Conservation (phyloP, 805 yeast genomes). For the Groenewaldozyma salmanticensis region DNA sequence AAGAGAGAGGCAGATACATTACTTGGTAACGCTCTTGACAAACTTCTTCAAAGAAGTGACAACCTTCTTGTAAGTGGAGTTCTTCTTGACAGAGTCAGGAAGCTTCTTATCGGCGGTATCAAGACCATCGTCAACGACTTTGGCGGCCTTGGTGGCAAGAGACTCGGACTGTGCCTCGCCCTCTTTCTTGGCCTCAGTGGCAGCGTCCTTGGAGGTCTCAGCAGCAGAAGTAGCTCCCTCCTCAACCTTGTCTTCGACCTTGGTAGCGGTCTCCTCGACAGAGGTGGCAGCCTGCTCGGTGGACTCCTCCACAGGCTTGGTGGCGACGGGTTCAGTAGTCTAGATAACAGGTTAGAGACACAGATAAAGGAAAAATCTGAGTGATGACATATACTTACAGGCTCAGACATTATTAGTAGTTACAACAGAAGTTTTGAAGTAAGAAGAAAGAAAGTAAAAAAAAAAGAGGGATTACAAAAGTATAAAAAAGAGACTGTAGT, state of each 20-base stretch:
- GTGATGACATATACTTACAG: background rate
- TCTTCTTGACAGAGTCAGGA: conserved; percentile 21
- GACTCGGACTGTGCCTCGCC: conserved; percentile 3
- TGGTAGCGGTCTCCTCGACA: conserved; percentile 2
- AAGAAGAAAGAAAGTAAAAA: too few relatives aligned
- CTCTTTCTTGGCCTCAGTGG: conserved; percentile 5
- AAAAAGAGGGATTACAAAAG: too few relatives aligned
- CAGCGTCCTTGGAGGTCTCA: conserved; percentile 8
- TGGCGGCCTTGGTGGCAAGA: background rate
- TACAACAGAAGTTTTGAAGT: background rate
- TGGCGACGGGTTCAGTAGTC: too few relatives aligned
- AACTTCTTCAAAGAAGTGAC: conserved; percentile 20
- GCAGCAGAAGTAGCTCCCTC: conserved; percentile 6
- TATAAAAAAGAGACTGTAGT: too few relatives aligned
- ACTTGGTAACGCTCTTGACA: conserved; percentile 23
- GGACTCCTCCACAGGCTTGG: background rate
- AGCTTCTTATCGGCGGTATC: conserved; percentile 14
- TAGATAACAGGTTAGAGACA: background rate
- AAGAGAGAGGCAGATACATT: too few relatives aligned
- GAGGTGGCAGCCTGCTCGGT: background rate
- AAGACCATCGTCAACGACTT: conserved; percentile 8
- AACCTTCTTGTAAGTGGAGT: conserved; percentile 19
- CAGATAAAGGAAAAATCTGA: background rate
- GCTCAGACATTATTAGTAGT: background rate
- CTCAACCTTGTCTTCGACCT: conserved; percentile 4